phyloP scores from a whole-genome alignment of 1,284 basidiomycete genomes.

The Anthracocystis walkeri region DNA sequence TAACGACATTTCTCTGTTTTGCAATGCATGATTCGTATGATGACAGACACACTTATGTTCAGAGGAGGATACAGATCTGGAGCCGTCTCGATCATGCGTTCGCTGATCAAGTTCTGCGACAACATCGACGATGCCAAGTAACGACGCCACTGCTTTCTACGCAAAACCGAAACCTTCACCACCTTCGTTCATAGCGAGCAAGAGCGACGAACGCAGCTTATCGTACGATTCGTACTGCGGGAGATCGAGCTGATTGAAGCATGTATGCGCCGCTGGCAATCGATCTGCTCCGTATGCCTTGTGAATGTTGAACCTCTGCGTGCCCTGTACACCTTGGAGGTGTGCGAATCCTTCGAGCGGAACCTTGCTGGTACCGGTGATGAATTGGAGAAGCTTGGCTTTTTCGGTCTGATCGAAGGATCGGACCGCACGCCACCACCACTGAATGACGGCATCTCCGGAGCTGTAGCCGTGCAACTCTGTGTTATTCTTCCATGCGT shows the following conservation, averaged over 20 bases:
- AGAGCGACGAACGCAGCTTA: constrained; percentile 47
- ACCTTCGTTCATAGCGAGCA: constrained; percentile 68
- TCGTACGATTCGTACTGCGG: constrained; percentile 69
- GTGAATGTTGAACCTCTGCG: constrained; percentile 96
- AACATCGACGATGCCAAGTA: constrained; percentile 7
- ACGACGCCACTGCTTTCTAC: constrained; percentile 6
- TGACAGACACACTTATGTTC: constrained; percentile 45
- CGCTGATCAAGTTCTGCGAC: constrained; percentile 34
- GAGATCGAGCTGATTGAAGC: constrained; percentile 72
- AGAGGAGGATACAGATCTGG: constrained; percentile 40
- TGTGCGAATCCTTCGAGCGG: constrained; percentile 93
- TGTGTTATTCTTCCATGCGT: constrained; percentile 95
- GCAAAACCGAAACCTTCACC: constrained; percentile 69
- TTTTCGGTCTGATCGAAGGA: constrained; percentile 97
- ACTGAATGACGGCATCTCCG: constrained; percentile 91
- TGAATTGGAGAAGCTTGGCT: constrained; percentile 88
- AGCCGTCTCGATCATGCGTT: constrained; percentile 45
- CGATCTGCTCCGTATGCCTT: constrained; percentile 88
- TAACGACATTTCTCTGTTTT: not conserved
- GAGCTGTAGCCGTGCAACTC: constrained; percentile 83
- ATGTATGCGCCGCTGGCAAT: constrained; percentile 90
- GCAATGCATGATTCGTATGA: not conserved
- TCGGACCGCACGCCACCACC: constrained; percentile 99
- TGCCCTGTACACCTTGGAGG: constrained; percentile 91
- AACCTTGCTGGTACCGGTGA: constrained; percentile 89